Evolutionary conservation across 192 early-diverging fungal genomes (phyloP).

Genomic region (Rhizophagus sp.): DNA sequence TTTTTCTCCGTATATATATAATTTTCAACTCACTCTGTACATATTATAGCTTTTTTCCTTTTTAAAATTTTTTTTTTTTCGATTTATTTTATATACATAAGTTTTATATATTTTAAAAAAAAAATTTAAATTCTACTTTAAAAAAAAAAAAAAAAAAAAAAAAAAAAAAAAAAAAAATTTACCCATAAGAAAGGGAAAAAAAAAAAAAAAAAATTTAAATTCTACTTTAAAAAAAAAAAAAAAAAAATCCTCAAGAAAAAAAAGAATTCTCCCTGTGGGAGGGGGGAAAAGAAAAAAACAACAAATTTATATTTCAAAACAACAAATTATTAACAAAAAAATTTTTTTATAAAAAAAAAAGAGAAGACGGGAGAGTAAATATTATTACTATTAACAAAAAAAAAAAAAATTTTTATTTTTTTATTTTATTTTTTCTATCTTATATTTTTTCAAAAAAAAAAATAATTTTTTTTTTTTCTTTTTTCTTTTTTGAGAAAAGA

Average conservation of each 20-base stretch:
- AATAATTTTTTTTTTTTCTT: no score
- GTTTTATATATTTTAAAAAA: neutral
- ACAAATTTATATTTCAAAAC: no score
- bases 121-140: neutral
- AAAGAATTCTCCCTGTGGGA: conserved; percentile 11
- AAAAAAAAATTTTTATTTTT: neutral
- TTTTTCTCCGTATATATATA: neutral
- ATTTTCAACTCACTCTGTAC: no score
- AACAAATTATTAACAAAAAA: no score
- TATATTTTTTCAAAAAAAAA: no score
- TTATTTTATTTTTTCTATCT: no score
- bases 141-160: conserved; percentile 14
- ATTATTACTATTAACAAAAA: neutral
- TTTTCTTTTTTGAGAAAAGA: no score
- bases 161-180: conserved; percentile 13
- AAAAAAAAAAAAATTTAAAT: neutral
- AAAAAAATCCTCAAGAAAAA: neutral
- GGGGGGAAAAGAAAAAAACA: conserved; percentile 13
- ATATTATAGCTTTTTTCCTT: neutral
- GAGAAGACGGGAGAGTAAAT: conserved; percentile 18
- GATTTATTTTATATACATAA: neutral
- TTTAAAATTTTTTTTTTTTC: neutral
- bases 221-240: neutral
- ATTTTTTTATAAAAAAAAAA: neutral
- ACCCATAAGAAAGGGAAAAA: no score